Conservation (phyloP, 345 rosid genomes). For the Viola odorata region DNA sequence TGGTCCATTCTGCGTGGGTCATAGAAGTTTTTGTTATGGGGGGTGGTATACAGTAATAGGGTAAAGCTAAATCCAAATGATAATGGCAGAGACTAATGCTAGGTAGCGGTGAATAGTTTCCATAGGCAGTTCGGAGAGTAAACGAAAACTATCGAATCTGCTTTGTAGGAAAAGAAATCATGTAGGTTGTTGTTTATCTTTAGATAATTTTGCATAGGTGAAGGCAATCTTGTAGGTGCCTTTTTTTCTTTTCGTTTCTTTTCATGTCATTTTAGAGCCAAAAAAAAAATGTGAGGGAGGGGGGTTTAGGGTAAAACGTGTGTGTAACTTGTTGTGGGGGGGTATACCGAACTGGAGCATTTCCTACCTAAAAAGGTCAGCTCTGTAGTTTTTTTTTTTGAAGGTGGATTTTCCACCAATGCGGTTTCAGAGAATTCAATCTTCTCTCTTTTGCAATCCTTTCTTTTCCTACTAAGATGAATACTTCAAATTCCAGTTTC, state of each 20-base stretch:
- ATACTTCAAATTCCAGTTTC: too few relatives aligned
- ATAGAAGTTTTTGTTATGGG: neutral
- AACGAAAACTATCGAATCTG: neutral
- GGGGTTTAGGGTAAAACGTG: conserved; percentile 8
- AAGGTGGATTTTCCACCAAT: conserved; percentile 35
- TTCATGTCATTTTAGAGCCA: conserved; percentile 14
- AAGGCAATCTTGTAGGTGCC: conserved; percentile 22
- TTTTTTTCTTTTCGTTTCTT: conserved; percentile 1
- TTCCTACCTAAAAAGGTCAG: conserved; percentile 15
- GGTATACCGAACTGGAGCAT: conserved; percentile 29
- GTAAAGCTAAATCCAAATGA: conserved; percentile 14
- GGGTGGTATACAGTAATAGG: conserved; percentile 20
- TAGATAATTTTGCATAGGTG: conserved; percentile 25
- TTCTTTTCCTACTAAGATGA: neutral
- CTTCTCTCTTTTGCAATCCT: conserved; percentile 6
- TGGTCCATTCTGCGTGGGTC: conserved; percentile 13
- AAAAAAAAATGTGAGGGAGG: conserved; percentile 16
- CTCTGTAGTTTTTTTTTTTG: conserved; percentile 43
- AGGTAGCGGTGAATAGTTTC: conserved; percentile 29
- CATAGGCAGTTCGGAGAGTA: conserved; percentile 30
- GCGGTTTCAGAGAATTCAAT: conserved; percentile 26
- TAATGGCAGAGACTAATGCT: conserved; percentile 24
- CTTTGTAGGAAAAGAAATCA: neutral
- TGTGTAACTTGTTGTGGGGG: conserved; percentile 29
- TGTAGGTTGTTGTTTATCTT: conserved; percentile 11